These are phyloP conservation scores for Penicilliopsis zonata DNA, from an alignment of 495 filamentous ascomycete species.

Conservation along the genomic window DNA sequence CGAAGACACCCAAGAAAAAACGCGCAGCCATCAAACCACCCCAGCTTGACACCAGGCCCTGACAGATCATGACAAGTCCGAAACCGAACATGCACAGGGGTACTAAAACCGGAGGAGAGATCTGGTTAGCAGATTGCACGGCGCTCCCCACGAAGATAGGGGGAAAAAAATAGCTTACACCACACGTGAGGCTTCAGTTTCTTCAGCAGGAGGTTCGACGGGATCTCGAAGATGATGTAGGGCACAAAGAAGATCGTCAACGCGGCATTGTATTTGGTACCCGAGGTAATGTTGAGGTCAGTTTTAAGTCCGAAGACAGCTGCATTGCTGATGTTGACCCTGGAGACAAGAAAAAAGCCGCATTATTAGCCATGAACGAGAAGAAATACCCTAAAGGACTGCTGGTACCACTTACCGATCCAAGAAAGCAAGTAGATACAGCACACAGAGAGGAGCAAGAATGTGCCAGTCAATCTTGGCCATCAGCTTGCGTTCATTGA, in stretches of 20 bases:
- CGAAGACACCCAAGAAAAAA: conserved; percentile 81
- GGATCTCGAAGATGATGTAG: conserved; percentile 78
- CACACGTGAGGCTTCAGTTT: conserved; percentile 70
- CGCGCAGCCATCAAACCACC: conserved; percentile 66
- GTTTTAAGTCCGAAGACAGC: conserved; percentile 46
- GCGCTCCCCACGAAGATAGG: too few species aligned
- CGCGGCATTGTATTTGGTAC: conserved; percentile 62
- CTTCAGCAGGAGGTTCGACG: conserved; percentile 80
- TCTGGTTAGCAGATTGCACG: too few species aligned
- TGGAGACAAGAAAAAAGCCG: conserved; percentile 7
- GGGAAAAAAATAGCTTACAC: conserved; percentile 30
- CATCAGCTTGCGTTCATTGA: conserved; percentile 62
- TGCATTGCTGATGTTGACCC: conserved; percentile 60
- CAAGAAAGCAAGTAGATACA: conserved; percentile 81
- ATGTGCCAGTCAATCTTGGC: conserved; percentile 69
- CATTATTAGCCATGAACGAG: conserved; percentile 6
- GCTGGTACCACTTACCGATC: conserved; percentile 56
- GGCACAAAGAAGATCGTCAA: conserved; percentile 89
- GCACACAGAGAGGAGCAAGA: conserved; percentile 66
- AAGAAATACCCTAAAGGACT: too few species aligned
- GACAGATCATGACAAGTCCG: conserved; percentile 61
- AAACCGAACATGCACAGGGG: conserved; percentile 74
- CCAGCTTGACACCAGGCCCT: conserved; percentile 73
- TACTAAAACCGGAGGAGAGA: conserved; percentile 22
- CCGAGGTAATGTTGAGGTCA: conserved; percentile 45